These are phyloP conservation scores for Cryptosporidium bovis DNA, from an alignment of 169 alveolate genomes.

Conservation along the genomic window DNA sequence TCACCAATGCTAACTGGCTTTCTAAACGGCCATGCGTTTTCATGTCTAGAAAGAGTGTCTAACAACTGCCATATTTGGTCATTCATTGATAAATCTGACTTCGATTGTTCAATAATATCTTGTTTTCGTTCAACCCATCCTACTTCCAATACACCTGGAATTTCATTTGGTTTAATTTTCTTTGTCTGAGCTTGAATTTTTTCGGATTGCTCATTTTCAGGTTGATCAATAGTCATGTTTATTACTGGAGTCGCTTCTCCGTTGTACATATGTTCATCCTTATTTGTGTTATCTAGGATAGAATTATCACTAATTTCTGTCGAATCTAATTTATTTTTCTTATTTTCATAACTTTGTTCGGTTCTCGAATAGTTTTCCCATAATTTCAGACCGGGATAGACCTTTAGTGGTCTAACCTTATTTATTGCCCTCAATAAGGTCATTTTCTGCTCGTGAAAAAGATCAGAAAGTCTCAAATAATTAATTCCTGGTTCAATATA, in stretches of 20 bases:
- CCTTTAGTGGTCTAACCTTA: constrained; percentile 83
- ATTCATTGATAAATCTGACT: constrained; percentile 79
- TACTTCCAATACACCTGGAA: constrained; percentile 93
- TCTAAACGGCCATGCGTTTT: constrained; percentile 93
- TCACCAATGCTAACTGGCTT: constrained; percentile 95
- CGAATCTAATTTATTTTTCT: background rate
- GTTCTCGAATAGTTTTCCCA: constrained; percentile 71
- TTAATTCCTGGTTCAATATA: constrained; percentile 92
- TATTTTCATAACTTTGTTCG: background rate
- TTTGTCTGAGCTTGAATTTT: background rate
- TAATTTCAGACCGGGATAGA: constrained; percentile 86
- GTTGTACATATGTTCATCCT: constrained; percentile 8
- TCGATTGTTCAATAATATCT: constrained; percentile 48
- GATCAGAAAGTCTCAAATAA: constrained; percentile 90
- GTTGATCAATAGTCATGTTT: background rate
- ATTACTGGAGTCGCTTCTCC: background rate
- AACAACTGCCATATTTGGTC: constrained; percentile 86
- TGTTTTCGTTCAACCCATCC: constrained; percentile 90
- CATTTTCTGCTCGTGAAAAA: constrained; percentile 91
- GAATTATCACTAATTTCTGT: constrained; percentile 18
- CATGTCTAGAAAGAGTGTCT: constrained; percentile 85
- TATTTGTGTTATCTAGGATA: constrained; percentile 16
- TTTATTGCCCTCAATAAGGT: constrained; percentile 87
- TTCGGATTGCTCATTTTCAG: constrained; percentile 5
- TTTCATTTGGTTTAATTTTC: constrained; percentile 83